Conservation (phyloP, 140 eudicot genomes). For the Stevia rebaudiana region DNA sequence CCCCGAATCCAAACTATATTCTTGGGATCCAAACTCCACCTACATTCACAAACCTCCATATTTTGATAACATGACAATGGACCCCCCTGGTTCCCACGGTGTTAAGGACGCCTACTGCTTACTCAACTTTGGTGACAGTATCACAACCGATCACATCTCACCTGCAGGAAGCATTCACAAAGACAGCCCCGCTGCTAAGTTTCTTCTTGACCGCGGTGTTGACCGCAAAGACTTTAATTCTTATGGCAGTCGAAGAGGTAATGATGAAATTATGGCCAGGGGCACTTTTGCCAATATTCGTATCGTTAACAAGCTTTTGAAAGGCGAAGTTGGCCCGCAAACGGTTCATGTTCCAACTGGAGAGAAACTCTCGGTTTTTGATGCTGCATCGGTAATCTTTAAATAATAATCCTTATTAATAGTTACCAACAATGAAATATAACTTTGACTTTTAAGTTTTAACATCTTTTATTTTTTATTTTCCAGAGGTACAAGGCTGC, state of each 20-base stretch:
- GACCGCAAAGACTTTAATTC: constrained; percentile 87
- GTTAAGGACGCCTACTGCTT: constrained; percentile 96
- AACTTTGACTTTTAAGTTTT: too few species aligned
- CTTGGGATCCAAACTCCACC: constrained; percentile 85
- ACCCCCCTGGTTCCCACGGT: constrained; percentile 94
- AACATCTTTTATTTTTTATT: background rate
- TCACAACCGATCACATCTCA: constrained; percentile 95
- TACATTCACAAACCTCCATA: constrained; percentile 97
- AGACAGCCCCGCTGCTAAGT: constrained; percentile 97
- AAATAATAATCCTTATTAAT: too few species aligned
- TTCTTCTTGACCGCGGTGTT: constrained; percentile 75
- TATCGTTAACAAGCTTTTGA: constrained; percentile 80
- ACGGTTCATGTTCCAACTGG: constrained; percentile 89
- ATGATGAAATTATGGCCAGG: constrained; percentile 95
- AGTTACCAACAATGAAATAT: background rate
- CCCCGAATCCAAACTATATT: constrained; percentile 59
- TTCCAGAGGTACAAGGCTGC: constrained; percentile 79
- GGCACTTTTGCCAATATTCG: constrained; percentile 98
- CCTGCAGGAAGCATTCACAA: constrained; percentile 98
- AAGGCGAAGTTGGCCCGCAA: constrained; percentile 91
- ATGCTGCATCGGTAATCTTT: constrained; percentile 69
- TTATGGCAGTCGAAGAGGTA: constrained; percentile 94
- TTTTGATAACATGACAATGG: constrained; percentile 89
- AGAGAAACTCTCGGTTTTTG: constrained; percentile 76
- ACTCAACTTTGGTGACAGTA: constrained; percentile 92